phyloP scores from a whole-genome alignment of 2,329 filamentous ascomycete species.

The Aspergillus aculeatus region DNA sequence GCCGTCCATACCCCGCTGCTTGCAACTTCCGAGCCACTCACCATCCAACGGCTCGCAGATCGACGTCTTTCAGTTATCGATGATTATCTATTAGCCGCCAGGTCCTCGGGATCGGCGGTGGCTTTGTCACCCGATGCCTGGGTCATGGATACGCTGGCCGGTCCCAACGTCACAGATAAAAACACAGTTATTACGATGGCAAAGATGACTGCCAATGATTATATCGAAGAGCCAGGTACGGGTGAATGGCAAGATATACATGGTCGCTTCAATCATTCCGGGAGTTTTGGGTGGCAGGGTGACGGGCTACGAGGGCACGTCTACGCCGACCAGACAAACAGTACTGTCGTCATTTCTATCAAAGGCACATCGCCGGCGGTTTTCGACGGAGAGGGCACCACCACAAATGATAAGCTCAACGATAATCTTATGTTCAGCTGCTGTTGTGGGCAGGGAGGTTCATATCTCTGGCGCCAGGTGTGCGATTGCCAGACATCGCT shows the following conservation, averaged over 20 bases:
- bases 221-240: constrained; percentile 69
- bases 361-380: constrained; percentile 90
- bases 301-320: constrained; percentile 91
- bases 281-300: constrained; percentile 86
- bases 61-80: constrained; percentile 75
- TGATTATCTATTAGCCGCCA: constrained; percentile 70
- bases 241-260: constrained; percentile 83
- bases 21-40: constrained; percentile 63
- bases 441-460: constrained; percentile 91
- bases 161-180: constrained; percentile 82
- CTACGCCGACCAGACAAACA: constrained; percentile 81
- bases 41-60: constrained; percentile 79
- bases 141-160: constrained; percentile 74
- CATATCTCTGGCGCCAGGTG: constrained; percentile 84
- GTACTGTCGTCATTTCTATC: constrained; percentile 83
- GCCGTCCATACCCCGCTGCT: constrained; percentile 54
- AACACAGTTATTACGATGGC: constrained; percentile 80
- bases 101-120: constrained; percentile 65
- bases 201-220: constrained; percentile 85
- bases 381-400: constrained; percentile 95
- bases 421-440: constrained; percentile 98
- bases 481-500: constrained; percentile 88
- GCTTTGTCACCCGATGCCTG: constrained; percentile 72
- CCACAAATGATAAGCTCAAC: constrained; percentile 95
- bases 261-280: constrained; percentile 76